Evolutionary conservation across 108 stramenopile genomes (phyloP).

Genomic region (Seminavis robusta): DNA sequence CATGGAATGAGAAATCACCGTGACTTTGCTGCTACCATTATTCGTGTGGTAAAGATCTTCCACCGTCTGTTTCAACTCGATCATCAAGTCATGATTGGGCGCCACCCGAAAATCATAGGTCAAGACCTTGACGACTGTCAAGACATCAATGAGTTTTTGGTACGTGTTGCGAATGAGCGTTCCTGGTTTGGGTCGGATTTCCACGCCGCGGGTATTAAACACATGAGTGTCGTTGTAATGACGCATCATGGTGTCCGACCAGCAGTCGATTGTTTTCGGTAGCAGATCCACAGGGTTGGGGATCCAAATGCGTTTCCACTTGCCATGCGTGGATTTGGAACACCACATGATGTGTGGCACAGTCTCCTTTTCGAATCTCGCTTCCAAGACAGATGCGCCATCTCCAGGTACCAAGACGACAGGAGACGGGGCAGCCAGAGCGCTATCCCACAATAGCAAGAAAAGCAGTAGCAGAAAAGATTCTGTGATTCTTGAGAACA

Average conservation of each 20-base stretch:
- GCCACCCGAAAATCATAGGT: not conserved
- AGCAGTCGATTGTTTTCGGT: not conserved
- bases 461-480: no score
- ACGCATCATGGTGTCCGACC: not conserved
- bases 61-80: not conserved
- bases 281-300: not conserved
- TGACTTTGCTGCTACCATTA: not conserved
- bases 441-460: no score
- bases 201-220: not conserved
- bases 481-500: no score
- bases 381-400: not conserved
- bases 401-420: not conserved
- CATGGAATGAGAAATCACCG: slow-evolving; percentile 12
- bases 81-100: not conserved
- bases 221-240: not conserved
- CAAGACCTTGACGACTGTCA: not conserved
- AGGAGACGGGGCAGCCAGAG: no score
- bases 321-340: not conserved
- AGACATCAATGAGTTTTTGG: not conserved
- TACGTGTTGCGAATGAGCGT: no score
- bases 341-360: not conserved
- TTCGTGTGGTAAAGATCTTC: not conserved
- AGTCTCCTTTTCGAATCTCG: not conserved
- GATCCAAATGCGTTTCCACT: not conserved
- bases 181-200: not conserved